These are phyloP conservation scores for Claviceps capensis DNA, from an alignment of 2,329 filamentous ascomycete genomes.

Conservation along the genomic window DNA sequence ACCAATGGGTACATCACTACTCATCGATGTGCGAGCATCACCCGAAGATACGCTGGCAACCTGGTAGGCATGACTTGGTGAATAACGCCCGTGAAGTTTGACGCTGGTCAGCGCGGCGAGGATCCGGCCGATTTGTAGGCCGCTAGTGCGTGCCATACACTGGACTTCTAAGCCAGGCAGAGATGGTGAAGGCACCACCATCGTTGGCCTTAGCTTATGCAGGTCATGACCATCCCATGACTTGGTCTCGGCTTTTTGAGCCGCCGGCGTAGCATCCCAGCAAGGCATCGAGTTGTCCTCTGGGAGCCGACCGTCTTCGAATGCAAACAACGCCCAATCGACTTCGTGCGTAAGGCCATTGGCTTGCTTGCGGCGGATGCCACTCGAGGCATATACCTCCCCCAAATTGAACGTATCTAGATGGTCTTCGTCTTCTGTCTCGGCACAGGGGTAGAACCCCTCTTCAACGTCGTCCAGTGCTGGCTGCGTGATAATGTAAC, in stretches of 20 bases:
- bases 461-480: conserved; percentile 77
- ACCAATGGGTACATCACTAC: conserved; percentile 31
- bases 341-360: conserved; percentile 75
- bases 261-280: conserved; percentile 7
- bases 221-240: conserved; percentile 14
- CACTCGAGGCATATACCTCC: conserved; percentile 78
- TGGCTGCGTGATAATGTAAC: conserved; percentile 77
- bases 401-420: conserved; percentile 70
- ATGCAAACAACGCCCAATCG: conserved; percentile 85
- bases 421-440: conserved; percentile 65
- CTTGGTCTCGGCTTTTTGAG: conserved; percentile 5
- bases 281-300: conserved; percentile 54
- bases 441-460: conserved; percentile 65
- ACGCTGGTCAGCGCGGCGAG: conserved; percentile 67
- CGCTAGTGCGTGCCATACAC: conserved; percentile 77
- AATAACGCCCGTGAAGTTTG: conserved; percentile 72
- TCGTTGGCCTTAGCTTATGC: conserved; percentile 35
- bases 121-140: conserved; percentile 66
- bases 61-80: conserved; percentile 61
- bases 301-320: conserved; percentile 57
- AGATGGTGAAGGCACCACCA: conserved; percentile 42
- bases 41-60: conserved; percentile 29
- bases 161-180: conserved; percentile 70
- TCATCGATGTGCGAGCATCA: conserved; percentile 5
- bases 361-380: conserved; percentile 62